Evolutionary conservation across 345 rosid species (phyloP), one percentile per base, ranked within the genome.

Genomic region (Pistacia vera): DNA sequence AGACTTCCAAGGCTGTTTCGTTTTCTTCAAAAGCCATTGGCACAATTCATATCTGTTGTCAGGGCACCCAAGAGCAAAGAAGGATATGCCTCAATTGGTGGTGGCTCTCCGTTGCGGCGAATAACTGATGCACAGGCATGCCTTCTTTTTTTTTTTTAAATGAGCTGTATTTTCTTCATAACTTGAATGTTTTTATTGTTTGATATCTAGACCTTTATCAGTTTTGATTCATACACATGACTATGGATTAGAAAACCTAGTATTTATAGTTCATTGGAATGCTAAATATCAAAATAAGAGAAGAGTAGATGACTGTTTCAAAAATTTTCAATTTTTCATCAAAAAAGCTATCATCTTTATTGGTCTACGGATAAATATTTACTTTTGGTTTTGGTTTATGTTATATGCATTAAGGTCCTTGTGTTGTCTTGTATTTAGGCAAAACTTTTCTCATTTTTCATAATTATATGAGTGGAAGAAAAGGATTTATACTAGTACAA

Each of bases 71-170:
- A 95, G 85, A 95, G 98, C 86, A 95, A 87, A 89, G 98, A 92
- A 92, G 99, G 99, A n/a, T 95, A 95, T 74, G 98, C 99, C 66
- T 85, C 99, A 0, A 95, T 95, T 76, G 99, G 98, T 67, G 99
- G 99, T 25, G 99, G 99, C 80, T 93, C 99, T 75, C 99, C 99
- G 41, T 86, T 95, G 75, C 90, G 99, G 46, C 81, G 63, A 79
- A 95, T 95, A n/a, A 93, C 99, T 62, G 96, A 95, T 92, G 91
- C 90, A 48, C 99, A 95, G 96, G 99, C 79, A 86, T 49, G 80
- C 11, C 54, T 61, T 36, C 1, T 41, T 66, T 48, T 64, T 12
- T 16, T 35, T 55, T 55, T 11, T 13, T 58, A 33, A 56, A 33
- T 69, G 28, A 33, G 28, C 11, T 56, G 49, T 10, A 36, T 35